phyloP scores from a whole-genome alignment of 257 asterid species.

The Fraxinus quadrangulata region DNA sequence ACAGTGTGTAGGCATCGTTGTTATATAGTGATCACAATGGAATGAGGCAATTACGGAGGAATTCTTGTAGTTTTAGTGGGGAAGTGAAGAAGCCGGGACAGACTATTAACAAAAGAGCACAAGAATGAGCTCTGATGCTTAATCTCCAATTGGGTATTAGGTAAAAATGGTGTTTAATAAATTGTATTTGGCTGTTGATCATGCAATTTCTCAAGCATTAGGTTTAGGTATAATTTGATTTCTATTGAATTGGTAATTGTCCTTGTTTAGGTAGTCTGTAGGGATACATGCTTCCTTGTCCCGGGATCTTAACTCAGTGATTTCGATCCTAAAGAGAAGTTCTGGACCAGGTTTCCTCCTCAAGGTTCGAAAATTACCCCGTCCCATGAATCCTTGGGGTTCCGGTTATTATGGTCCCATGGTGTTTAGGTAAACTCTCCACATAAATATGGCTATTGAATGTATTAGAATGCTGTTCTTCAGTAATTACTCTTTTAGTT shows the following conservation, averaged over 20 bases:
- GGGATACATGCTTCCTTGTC: slow-evolving; percentile 71
- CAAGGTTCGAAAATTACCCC: slow-evolving; percentile 86
- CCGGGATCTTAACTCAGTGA: slow-evolving; percentile 64
- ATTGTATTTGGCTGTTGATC: background rate
- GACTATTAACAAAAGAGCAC: slow-evolving; percentile 88
- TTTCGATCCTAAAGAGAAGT: slow-evolving; percentile 90
- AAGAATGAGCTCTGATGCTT: slow-evolving; percentile 95
- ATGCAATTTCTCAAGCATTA: slow-evolving; percentile 3
- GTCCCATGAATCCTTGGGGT: slow-evolving; percentile 76
- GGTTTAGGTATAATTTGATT: slow-evolving; percentile 7
- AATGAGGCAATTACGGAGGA: slow-evolving; percentile 69
- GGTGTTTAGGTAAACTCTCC: slow-evolving; percentile 67
- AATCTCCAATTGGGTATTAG: slow-evolving; percentile 97
- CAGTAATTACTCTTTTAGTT: background rate
- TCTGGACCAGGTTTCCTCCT: slow-evolving; percentile 86
- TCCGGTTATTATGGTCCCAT: slow-evolving; percentile 86
- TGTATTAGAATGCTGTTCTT: slow-evolving; percentile 3
- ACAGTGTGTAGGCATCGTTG: slow-evolving; percentile 79
- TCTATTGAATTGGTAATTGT: slow-evolving; percentile 18
- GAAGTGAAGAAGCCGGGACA: slow-evolving; percentile 91
- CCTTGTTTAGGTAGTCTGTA: slow-evolving; percentile 54
- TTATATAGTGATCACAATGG: slow-evolving; percentile 61
- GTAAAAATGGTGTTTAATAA: slow-evolving; percentile 31
- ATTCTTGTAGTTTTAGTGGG: slow-evolving; percentile 56
- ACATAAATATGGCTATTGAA: slow-evolving; percentile 6